phyloP scores from a whole-genome alignment of 2,329 filamentous ascomycete species.

The Aspergillus udagawae region DNA sequence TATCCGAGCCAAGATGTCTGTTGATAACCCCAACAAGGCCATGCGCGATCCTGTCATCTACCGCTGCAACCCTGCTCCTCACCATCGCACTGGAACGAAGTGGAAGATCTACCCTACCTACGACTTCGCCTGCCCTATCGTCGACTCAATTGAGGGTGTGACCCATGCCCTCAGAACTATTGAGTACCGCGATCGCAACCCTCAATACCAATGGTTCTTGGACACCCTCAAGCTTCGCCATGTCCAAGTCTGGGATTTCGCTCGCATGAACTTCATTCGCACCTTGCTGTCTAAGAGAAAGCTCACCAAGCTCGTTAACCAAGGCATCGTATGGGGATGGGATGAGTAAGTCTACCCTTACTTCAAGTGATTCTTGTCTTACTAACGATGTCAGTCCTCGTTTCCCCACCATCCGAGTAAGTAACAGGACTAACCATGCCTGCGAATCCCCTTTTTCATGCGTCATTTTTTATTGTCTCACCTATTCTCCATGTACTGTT shows the following conservation, averaged over 20 bases:
- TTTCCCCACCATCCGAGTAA: conserved; percentile 45
- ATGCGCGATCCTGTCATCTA: conserved; percentile 97
- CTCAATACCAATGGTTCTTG: conserved; percentile 51
- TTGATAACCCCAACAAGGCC: conserved; percentile 90
- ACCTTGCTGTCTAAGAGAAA: conserved; percentile 51
- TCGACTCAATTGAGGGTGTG: conserved; percentile 60
- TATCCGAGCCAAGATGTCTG: conserved; percentile 90
- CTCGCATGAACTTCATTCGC: conserved; percentile 50
- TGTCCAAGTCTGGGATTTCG: conserved; percentile 51
- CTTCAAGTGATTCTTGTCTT: background rate
- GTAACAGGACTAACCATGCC: background rate
- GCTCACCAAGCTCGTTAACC: conserved; percentile 48
- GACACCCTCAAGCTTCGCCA: conserved; percentile 44
- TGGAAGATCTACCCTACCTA: conserved; percentile 68
- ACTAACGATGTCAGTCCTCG: conserved; percentile 28
- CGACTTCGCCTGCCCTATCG: conserved; percentile 62
- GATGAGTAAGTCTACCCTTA: conserved; percentile 31
- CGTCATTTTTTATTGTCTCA: background rate
- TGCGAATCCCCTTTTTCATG: background rate
- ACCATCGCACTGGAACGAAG: conserved; percentile 60
- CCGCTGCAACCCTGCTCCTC: conserved; percentile 71
- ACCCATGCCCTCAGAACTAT: conserved; percentile 63
- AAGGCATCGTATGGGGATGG: conserved; percentile 49
- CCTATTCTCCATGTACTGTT: background rate
- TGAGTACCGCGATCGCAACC: conserved; percentile 53